A percentile compares a stretch with the other conserved stretches of the same genome.
Evolutionary conservation across 139 green algal species (phyloP).

Genomic region (Closterium sp.): DNA sequence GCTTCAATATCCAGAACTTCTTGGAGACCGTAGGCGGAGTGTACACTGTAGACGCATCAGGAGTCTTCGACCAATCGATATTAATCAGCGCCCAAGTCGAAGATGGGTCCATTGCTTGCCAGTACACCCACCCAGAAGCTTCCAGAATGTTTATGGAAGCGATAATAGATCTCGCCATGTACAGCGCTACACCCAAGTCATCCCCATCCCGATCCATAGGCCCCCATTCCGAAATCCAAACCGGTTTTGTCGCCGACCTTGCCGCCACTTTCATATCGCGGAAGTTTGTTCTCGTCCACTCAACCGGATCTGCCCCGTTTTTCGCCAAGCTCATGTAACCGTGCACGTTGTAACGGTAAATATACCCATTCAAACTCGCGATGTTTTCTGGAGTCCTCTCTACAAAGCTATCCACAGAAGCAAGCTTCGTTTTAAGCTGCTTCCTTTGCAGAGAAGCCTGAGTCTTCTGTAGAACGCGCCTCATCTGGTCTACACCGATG

Average conservation of each 20-base stretch:
- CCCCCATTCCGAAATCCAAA: neutral
- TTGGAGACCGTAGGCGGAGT: neutral
- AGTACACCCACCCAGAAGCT: neutral
- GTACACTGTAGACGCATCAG: neutral
- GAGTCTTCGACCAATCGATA: neutral
- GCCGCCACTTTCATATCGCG: neutral
- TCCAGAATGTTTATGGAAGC: neutral
- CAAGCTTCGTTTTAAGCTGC: slow-evolving; percentile 1
- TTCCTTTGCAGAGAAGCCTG: slow-evolving; percentile 4
- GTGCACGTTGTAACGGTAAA: neutral
- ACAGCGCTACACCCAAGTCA: neutral
- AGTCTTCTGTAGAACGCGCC: slow-evolving; percentile 26
- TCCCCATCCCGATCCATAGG: neutral
- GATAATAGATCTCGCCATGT: neutral
- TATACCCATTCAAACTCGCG: neutral
- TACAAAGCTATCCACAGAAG: neutral
- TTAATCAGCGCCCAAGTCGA: neutral
- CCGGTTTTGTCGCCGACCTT: neutral
- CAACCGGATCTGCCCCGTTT: neutral
- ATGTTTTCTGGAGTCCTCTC: neutral
- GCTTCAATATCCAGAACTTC: neutral
- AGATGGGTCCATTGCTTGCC: neutral
- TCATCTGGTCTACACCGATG: slow-evolving; percentile 22
- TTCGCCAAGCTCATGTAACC: neutral
- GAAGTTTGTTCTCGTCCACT: neutral